Evolutionary conservation across 2,329 filamentous ascomycete genomes (phyloP), one percentile per base, ranked within the genome.

Genomic region (Ascosphaera apis): DNA sequence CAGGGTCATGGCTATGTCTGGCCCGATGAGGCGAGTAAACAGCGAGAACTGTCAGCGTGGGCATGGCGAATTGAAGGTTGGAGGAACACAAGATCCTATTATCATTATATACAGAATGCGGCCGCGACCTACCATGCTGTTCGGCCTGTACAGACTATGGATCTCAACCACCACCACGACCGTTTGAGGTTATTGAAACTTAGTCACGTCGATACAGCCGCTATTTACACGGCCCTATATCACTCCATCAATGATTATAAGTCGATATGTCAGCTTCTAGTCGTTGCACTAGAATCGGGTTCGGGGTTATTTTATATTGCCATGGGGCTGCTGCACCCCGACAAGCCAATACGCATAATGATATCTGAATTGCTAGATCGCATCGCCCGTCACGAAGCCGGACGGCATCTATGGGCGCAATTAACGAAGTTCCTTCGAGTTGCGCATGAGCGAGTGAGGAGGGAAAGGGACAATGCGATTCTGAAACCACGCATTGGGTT

Each of bases 31-130:
- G 61, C 64, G 30, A 67, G 76, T 5, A 86, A 82, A 55, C 68
- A 78, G 46, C 76, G 75, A 47, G 88, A 98, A 56, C 67, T 98
- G 27, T 79, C 83, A 12, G 86, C 83, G 2, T 92, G 91, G 41
- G 82, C 88, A 33, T 82, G 80, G 39, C 69, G 88, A 38, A 91
- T 98, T 41, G 88, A 98, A 58, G 88, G 86, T 38, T 98, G 88
- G 88, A 73, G 88, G 45, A 91, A 82, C 43, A 95, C 88, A 1
- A 68, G 88, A 41, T 91, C 81, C 48, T 98, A 98, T 52, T 92
- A 91, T 57, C 83, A 80, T 44, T 95, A 82, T 51, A 86, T 95
- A 43, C 81, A 91, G 61, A 80, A 58, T 39, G 53, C 57, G n/a
- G 54, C 55, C 15, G 45, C 53, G 28, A 49, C 52, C 41, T 55